Evolutionary conservation across 495 filamentous ascomycete genomes (phyloP).

Genomic region (Haplographium delicatum): DNA sequence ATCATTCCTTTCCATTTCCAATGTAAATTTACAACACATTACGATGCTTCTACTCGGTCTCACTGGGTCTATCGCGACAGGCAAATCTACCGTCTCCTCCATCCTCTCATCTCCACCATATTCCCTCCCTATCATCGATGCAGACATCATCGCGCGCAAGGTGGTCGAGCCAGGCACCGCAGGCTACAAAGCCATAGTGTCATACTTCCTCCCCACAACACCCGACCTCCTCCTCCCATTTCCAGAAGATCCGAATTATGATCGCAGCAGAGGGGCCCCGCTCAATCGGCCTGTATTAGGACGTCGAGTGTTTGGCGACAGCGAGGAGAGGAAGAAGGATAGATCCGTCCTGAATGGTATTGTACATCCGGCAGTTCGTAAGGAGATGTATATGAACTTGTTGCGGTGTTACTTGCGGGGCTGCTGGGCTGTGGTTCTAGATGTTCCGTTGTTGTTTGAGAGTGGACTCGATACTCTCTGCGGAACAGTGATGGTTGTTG

Average conservation of each 20-base stretch:
- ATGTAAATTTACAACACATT: background rate
- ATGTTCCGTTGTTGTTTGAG: conserved; percentile 91
- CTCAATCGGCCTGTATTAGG: conserved; percentile 85
- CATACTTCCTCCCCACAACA: conserved; percentile 70
- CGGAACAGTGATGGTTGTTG: conserved; percentile 79
- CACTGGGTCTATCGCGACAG: conserved; percentile 95
- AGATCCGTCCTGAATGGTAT: conserved; percentile 78
- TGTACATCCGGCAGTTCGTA: conserved; percentile 79
- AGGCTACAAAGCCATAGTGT: conserved; percentile 67
- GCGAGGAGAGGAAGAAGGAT: conserved; percentile 57
- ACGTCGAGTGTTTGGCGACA: conserved; percentile 74
- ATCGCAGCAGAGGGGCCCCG: conserved; percentile 52
- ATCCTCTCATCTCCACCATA: conserved; percentile 76
- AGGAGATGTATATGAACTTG: conserved; percentile 66
- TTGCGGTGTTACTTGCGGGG: conserved; percentile 62
- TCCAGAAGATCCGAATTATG: conserved; percentile 27
- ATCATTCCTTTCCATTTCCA: background rate
- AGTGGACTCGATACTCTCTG: conserved; percentile 72
- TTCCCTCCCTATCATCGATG: conserved; percentile 89
- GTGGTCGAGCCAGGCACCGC: conserved; percentile 86
- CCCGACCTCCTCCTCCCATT: conserved; percentile 72
- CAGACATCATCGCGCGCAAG: conserved; percentile 82
- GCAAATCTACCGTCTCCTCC: conserved; percentile 91
- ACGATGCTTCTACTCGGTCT: conserved; percentile 91
- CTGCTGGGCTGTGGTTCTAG: conserved; percentile 82